These are phyloP conservation scores for Phenoliferia sp. DNA, from an alignment of 1,284 basidiomycete species.

Conservation along the genomic window DNA sequence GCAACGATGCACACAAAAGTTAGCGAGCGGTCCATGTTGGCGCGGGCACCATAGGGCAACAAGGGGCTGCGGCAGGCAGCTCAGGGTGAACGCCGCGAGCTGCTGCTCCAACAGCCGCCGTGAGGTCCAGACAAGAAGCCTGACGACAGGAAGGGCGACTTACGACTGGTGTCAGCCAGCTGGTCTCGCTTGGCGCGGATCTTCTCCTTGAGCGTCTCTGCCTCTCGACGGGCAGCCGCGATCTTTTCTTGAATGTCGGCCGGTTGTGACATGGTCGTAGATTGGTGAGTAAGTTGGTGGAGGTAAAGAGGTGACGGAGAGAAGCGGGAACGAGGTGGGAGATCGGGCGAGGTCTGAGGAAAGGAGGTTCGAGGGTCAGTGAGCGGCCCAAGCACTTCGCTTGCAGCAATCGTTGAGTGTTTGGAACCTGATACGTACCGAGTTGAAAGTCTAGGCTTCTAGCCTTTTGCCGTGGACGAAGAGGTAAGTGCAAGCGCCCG, in stretches of 20 bases:
- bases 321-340: background rate
- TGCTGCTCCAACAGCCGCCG: too few relatives aligned
- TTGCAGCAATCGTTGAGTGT: too few relatives aligned
- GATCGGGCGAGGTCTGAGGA: background rate
- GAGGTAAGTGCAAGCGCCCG: too few relatives aligned
- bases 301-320: too few relatives aligned
- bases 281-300: background rate
- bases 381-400: too few relatives aligned
- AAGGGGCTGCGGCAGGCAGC: too few relatives aligned
- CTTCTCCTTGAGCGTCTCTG: slow-evolving; percentile 95
- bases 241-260: slow-evolving; percentile 54
- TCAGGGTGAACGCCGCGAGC: too few relatives aligned
- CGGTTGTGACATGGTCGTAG: slow-evolving; percentile 1
- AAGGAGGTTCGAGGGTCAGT: too few relatives aligned
- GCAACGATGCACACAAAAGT: slow-evolving; percentile 36
- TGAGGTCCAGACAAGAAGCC: background rate
- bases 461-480: too few relatives aligned
- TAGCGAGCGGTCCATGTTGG: background rate
- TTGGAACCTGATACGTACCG: too few relatives aligned
- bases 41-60: too few relatives aligned
- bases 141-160: slow-evolving; percentile 45
- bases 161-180: slow-evolving; percentile 90
- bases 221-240: slow-evolving; percentile 90
- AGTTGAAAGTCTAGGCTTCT: too few relatives aligned
- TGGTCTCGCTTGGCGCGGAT: slow-evolving; percentile 91